Conservation (phyloP, 1,284 basidiomycete species). For the Xerocomus nothofagi region DNA sequence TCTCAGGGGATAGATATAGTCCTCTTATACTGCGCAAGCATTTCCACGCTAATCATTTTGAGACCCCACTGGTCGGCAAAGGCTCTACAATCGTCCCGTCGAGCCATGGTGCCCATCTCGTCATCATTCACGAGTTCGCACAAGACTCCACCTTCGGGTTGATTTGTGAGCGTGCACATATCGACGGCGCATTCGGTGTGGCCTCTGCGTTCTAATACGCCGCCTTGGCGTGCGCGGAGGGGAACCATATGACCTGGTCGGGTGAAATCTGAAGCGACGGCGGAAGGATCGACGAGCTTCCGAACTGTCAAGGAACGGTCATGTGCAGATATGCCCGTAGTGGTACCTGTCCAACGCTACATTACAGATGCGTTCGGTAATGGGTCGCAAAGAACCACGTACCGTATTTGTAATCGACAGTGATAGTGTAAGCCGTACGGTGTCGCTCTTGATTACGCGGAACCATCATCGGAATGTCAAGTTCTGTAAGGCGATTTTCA, state of each 20-base stretch:
- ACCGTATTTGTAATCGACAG: conserved; percentile 91
- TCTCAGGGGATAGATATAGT: conserved; percentile 1
- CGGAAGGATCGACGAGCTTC: conserved; percentile 66
- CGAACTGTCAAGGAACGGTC: conserved; percentile 89
- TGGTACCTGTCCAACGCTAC: conserved; percentile 60
- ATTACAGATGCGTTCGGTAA: neutral
- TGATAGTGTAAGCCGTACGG: conserved; percentile 96
- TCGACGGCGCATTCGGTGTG: conserved; percentile 95
- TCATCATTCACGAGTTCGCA: conserved; percentile 97
- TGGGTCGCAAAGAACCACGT: conserved; percentile 18
- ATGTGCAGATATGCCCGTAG: conserved; percentile 96
- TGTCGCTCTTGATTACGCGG: conserved; percentile 88
- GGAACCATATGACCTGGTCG: conserved; percentile 97
- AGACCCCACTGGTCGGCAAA: conserved; percentile 94
- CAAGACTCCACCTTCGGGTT: conserved; percentile 81
- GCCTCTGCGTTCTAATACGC: conserved; percentile 81
- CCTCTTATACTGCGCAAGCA: conserved; percentile 52
- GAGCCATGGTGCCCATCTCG: conserved; percentile 89
- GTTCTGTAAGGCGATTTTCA: conserved; percentile 69
- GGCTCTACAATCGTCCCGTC: conserved; percentile 88
- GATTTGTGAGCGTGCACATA: conserved; percentile 77
- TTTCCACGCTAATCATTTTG: conserved; percentile 93
- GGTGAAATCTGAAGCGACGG: conserved; percentile 76
- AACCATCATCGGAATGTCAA: conserved; percentile 95
- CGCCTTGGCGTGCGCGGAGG: conserved; percentile 83